Evolutionary conservation across 805 yeast species (phyloP), one percentile per base, ranked within the genome.

Genomic region (Yarrowia sp.): DNA sequence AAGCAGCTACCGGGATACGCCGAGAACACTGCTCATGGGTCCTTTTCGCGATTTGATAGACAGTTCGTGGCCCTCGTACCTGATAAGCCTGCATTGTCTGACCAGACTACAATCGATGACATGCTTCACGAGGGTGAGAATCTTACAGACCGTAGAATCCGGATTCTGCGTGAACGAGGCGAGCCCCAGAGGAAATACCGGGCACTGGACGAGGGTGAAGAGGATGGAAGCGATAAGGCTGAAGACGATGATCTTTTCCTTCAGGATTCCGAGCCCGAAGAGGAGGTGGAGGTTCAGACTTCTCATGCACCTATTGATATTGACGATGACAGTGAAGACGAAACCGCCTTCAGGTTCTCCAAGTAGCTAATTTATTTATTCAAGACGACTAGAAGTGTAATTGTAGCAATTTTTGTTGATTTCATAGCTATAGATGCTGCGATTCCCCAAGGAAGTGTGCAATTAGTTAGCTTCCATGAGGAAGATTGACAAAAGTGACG

Each of bases 271-370:
- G 51, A 58, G 14, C 16, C 22, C 4, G 63, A 40, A 41, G 61
- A 33, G 10, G 44, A 24, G n/a, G 11, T 35, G 0, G 14, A 35
- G 3, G 17, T 17, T 4, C 16, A 51, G 30, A 22, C 41, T 6
- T 14, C 46, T 6, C 30, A 51, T 35, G 61, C 24, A 17, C 35
- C 61, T 19, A 54, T 54, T 17, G 22, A 24, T 6, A 54, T 54
- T 17, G 61, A 54, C n/a, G 61, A 54, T 14, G 61, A 54, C 16
- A 54, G 61, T 17, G 61, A 54, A 21, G 61, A 54, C 19, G 61
- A 54, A 54, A 54, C 61, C 17, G 46, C 44, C 6, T 54, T 54
- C 46, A 54, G 12, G 19, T 54, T 54, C 26, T 54, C 61, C 2
- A 54, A 54, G 35, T 54, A 17, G 24, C 21, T 51, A n/a, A 14